phyloP scores from a whole-genome alignment of 2,329 filamentous ascomycete genomes.

The Simplicillium aogashimaense region DNA sequence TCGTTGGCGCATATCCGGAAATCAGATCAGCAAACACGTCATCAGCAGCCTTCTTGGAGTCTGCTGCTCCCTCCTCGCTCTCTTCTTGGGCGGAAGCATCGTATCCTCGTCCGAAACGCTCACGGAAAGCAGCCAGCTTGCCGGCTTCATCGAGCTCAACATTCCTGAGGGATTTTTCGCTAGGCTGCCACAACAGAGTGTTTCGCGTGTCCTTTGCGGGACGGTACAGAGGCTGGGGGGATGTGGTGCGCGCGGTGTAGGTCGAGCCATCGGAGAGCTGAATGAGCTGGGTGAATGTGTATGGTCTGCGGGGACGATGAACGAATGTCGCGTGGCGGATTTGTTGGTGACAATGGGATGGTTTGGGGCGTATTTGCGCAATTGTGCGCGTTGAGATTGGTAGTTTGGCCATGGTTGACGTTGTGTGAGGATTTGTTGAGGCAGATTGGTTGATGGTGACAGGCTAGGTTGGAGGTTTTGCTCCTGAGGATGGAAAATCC shows the following conservation, averaged over 20 bases:
- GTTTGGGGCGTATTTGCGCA: conserved; percentile 15
- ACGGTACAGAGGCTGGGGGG: conserved; percentile 50
- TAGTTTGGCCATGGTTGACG: conserved; percentile 17
- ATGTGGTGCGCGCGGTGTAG: conserved; percentile 70
- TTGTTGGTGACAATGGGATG: conserved; percentile 16
- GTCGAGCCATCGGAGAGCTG: conserved; percentile 86
- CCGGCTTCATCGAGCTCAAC: conserved; percentile 95
- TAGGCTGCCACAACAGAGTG: conserved; percentile 84
- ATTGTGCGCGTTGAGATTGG: conserved; percentile 18
- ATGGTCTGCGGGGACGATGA: conserved; percentile 79
- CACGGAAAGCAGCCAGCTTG: conserved; percentile 74
- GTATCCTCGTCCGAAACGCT: conserved; percentile 74
- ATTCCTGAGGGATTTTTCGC: conserved; percentile 68
- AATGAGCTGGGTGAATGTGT: conserved; percentile 94
- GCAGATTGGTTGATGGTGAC: no score
- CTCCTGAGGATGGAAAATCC: no score
- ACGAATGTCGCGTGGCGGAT: conserved; percentile 77
- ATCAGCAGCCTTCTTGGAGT: conserved; percentile 10
- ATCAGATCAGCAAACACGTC: conserved; percentile 40
- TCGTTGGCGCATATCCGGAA: conserved; percentile 34
- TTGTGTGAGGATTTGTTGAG: not conserved
- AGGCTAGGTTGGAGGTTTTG: no score
- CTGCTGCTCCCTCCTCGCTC: conserved; percentile 16
- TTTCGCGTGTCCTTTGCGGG: conserved; percentile 78
- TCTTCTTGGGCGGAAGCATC: conserved; percentile 44